Evolutionary conservation across 768 basidiomycete species (phyloP), one percentile per base, ranked within the genome.

Genomic region (Leccinum arenicola): DNA sequence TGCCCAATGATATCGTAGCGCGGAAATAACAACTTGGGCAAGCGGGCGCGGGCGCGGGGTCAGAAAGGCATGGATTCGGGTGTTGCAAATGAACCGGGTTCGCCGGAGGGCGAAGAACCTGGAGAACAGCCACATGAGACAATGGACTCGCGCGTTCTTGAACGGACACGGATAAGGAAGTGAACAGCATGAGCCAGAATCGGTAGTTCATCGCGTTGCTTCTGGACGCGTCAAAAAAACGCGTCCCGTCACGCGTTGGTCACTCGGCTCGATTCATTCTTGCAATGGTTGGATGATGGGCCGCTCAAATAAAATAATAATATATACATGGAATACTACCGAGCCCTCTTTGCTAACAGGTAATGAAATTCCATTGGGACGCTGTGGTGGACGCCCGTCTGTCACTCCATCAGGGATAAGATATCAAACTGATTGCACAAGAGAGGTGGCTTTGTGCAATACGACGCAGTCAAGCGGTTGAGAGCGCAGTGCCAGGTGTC

Each of bases 51-150:
- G 59, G 56, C 47, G 63, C 64, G 67, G 64, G 59, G 64, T 15
- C 57, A 66, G 67, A 56, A 58, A 49, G 61, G 60, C 56, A 61
- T 65, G 66, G 19, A 48, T 29, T 61, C 57, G 68, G 66, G 63
- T 61, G 65, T 60, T 63, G 68, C 49, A 67, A 68, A 70, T 68
- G 57, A 49, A 58, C 64, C 68, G 69, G 64, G 62, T 52, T 59
- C 29, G 51, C 59, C 68, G 68, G 67, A 65, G 53, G 29, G 57
- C 21, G 50, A 60, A 68, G 60, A 63, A 62, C n/a, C 1, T 56
- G 54, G 50, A 29, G 54, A 59, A 58, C 43, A 58, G 45, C 66
- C 50, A 66, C 56, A 67, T 61, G 65, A 65, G 68, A 65, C 68
- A 70, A 68, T 58, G 66, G 58, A 56, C 59, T 54, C 57, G 61